These are phyloP conservation scores for Perilla frutescens DNA, from an alignment of 257 asterid species.

Conservation along the genomic window DNA sequence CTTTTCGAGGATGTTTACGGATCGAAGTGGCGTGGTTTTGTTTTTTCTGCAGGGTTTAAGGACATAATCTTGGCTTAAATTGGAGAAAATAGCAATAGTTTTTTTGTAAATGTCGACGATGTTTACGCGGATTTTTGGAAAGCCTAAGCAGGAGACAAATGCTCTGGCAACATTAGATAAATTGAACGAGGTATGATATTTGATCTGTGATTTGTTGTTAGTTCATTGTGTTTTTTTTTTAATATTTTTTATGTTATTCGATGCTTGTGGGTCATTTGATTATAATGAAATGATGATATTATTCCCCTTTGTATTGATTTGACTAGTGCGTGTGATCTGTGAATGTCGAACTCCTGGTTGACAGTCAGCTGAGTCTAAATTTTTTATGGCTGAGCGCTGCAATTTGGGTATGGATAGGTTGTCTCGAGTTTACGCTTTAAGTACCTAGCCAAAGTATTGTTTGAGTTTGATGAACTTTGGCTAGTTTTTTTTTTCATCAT, in stretches of 20 bases:
- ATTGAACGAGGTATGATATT: slow-evolving; percentile 59
- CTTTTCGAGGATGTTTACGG: slow-evolving; percentile 19
- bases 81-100: slow-evolving; percentile 10
- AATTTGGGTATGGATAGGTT: background rate
- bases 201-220: slow-evolving; percentile 24
- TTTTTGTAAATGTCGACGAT: slow-evolving; percentile 39
- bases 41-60: slow-evolving; percentile 35
- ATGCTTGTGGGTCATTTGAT: background rate
- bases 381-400: background rate
- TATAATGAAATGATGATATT: background rate
- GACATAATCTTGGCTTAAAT: slow-evolving; percentile 9
- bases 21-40: slow-evolving; percentile 23
- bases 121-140: slow-evolving; percentile 64
- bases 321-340: background rate
- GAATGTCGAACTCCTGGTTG: background rate
- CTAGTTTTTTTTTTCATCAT: background rate
- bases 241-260: background rate
- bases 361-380: background rate
- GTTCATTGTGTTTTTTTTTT: background rate
- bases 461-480: background rate
- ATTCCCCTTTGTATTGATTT: background rate
- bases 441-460: background rate
- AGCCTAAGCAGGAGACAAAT: slow-evolving; percentile 60
- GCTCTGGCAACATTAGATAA: slow-evolving; percentile 59
- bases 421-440: background rate